Conservation (phyloP, 2,329 filamentous ascomycete genomes). For the Xylaria polymorpha region DNA sequence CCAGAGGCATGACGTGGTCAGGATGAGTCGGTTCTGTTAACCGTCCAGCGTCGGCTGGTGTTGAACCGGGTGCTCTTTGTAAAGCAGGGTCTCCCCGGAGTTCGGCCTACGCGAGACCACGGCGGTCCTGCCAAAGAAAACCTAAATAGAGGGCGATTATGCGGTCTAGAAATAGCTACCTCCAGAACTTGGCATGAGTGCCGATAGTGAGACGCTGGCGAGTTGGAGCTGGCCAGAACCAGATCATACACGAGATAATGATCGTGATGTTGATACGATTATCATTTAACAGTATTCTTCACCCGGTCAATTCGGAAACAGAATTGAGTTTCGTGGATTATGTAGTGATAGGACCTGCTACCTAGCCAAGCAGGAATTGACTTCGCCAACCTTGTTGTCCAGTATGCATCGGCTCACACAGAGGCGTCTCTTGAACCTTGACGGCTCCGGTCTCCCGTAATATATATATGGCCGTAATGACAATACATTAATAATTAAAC, state of each 20-base stretch:
- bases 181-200: background rate
- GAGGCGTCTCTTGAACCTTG: slow-evolving; percentile 3
- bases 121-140: background rate
- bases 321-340: background rate
- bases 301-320: background rate
- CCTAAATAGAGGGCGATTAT: slow-evolving; percentile 5
- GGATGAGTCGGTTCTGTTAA: background rate
- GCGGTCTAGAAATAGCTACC: background rate
- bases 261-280: background rate
- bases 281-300: background rate
- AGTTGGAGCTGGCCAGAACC: background rate
- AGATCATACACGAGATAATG: background rate
- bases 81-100: slow-evolving; percentile 11
- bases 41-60: background rate
- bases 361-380: background rate
- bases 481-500: background rate
- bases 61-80: background rate
- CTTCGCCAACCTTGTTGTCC: background rate
- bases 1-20: slow-evolving; percentile 27
- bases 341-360: background rate
- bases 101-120: slow-evolving; percentile 15
- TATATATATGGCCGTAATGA: background rate
- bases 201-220: background rate
- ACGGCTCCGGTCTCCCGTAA: background rate
- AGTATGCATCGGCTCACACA: slow-evolving; percentile 1